A percentile compares a stretch with the other conserved stretches of the same genome.
These are phyloP conservation scores for Globisporangium emineosum DNA, from an alignment of 352 stramenopile genomes.

Conservation along the genomic window DNA sequence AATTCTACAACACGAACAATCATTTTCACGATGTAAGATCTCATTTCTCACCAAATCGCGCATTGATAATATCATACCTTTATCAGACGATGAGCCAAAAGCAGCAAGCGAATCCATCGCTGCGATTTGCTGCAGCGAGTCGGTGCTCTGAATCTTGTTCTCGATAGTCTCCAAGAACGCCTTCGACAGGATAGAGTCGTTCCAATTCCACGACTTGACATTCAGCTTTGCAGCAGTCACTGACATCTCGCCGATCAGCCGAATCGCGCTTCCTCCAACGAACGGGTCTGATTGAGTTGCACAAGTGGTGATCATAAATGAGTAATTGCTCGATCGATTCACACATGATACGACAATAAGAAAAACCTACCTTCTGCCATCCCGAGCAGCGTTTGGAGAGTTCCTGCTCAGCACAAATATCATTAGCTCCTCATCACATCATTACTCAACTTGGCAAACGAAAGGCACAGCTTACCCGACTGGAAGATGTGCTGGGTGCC, in stretches of 20 bases:
- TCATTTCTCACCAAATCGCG: background rate
- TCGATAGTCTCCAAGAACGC: constrained; percentile 77
- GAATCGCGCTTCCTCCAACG: constrained; percentile 67
- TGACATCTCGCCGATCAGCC: constrained; percentile 77
- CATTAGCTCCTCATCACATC: background rate
- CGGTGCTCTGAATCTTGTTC: constrained; percentile 55
- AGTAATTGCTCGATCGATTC: background rate
- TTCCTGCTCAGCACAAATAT: constrained; percentile 32
- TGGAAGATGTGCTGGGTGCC: constrained; percentile 76
- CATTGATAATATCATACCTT: constrained; percentile 38
- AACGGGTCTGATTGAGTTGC: constrained; percentile 50
- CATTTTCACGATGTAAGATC: background rate
- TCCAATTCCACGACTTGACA: constrained; percentile 77
- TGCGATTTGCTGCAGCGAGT: constrained; percentile 74
- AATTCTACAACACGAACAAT: constrained; percentile 42
- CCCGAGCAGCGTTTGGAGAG: constrained; percentile 52
- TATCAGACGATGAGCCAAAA: constrained; percentile 75
- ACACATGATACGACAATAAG: background rate
- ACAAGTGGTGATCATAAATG: background rate
- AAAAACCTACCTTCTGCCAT: constrained; percentile 60
- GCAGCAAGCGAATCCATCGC: constrained; percentile 81
- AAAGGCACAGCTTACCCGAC: constrained; percentile 42
- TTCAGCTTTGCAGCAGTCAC: constrained; percentile 58
- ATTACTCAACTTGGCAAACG: background rate
- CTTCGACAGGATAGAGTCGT: constrained; percentile 66